phyloP scores from a whole-genome alignment of 1,284 basidiomycete species.

The Ustilago hordei region DNA sequence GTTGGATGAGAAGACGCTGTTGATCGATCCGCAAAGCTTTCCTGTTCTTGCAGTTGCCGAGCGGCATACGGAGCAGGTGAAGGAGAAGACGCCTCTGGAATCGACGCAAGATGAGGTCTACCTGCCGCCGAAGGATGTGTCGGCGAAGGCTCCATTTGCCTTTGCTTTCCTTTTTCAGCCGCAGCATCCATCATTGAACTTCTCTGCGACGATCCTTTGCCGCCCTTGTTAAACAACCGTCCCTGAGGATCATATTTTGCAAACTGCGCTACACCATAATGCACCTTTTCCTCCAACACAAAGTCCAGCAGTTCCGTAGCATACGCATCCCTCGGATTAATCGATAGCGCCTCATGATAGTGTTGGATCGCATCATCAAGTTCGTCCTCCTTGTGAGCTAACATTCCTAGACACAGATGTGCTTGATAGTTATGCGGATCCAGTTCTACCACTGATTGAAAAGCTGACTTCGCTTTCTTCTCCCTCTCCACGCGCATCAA shows the following conservation, averaged over 20 bases:
- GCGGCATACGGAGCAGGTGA: neutral
- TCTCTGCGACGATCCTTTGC: neutral
- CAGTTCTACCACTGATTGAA: constrained; percentile 55
- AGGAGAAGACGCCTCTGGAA: constrained; percentile 17
- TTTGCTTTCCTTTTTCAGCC: constrained; percentile 13
- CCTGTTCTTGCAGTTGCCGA: neutral
- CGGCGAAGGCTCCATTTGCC: neutral
- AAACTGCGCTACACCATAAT: constrained; percentile 30
- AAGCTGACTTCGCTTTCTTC: constrained; percentile 38
- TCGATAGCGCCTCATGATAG: constrained; percentile 59
- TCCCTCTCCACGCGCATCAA: constrained; percentile 36
- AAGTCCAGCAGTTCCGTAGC: constrained; percentile 57
- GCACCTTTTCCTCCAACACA: constrained; percentile 53
- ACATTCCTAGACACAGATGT: constrained; percentile 60
- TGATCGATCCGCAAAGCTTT: constrained; percentile 3
- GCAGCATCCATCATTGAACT: neutral
- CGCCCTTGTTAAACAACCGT: neutral
- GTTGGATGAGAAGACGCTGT: constrained; percentile 16
- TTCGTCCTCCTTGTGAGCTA: constrained; percentile 53
- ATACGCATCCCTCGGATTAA: constrained; percentile 51
- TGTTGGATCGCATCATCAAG: constrained; percentile 59
- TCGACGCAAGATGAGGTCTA: constrained; percentile 9
- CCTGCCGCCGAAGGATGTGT: neutral
- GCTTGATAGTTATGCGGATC: constrained; percentile 60
- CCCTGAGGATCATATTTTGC: constrained; percentile 24